Evolutionary conservation across 176 grass and related monocot genomes (phyloP), one percentile per base, ranked within the genome.

Genomic region (Oryza officinalis): DNA sequence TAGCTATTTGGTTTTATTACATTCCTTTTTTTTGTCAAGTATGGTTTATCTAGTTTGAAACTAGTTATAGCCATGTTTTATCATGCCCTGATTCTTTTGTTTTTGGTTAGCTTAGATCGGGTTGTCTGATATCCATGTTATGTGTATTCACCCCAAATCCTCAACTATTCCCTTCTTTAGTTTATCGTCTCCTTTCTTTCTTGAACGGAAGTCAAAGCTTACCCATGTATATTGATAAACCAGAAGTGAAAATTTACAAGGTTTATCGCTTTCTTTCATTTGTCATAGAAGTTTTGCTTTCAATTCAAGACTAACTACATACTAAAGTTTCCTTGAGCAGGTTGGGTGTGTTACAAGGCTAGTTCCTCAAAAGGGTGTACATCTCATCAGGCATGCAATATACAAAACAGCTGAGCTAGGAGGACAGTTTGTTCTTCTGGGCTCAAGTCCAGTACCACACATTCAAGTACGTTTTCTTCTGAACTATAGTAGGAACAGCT

Each of bases 361-460:
- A 40, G 96, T 98, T 68, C 93, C 96, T 57, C 96, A 98, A 78
- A 98, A 98, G 87, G 96, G 96, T 72, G 96, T 98, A 68, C 93
- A 98, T 89, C 92, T 98, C 46, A 95, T 98, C 67, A 91, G 96
- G 61, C 93, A 98, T 87, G 93, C 93, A 63, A 90, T 98, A 52
- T 98, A 98, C 78, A 91, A 84, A 88, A 92, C 93, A 76, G 85
- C 92, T 43, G 93, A 95, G 80, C 83, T 98, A 66, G 93, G 93
- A 41, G 96, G 96, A 76, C 96, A 98, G 80, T 98, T 98, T 89
- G 84, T 98, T 81, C 96, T 98, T 81, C 83, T 98, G 65, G 96
- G 96, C 88, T 95, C 93, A 75, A 98, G 93, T 89, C 96, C 96
- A 35, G 89, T 98, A 78, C 85, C 77, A 50, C 83, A 98, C 57